Conservation (phyloP, 2,329 filamentous ascomycete species). For the Penicillium sp. region DNA sequence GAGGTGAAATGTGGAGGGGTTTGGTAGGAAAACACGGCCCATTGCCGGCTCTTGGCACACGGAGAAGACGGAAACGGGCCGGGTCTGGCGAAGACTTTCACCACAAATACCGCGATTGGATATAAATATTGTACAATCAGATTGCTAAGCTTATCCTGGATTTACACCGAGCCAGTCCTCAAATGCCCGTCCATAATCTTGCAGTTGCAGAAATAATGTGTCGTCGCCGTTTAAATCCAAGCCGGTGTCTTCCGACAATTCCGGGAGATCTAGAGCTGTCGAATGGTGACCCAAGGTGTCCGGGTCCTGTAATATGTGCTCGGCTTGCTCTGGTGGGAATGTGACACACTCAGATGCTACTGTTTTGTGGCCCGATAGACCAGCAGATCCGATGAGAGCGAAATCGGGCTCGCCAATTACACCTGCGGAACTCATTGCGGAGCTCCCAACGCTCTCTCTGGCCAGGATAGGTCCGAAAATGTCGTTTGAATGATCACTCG, state of each 20-base stretch:
- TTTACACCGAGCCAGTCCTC: constrained; percentile 40
- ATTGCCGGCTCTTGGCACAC: constrained; percentile 21
- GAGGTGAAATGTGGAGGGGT: background rate
- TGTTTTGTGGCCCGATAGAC: constrained; percentile 45
- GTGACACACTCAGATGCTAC: constrained; percentile 40
- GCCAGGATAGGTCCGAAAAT: constrained; percentile 24
- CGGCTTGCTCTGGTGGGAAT: constrained; percentile 39
- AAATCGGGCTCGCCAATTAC: constrained; percentile 36
- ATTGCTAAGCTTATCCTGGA: constrained; percentile 11
- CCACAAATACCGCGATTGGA: background rate
- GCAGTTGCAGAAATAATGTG: constrained; percentile 37
- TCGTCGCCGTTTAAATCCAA: constrained; percentile 23
- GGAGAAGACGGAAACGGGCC: constrained; percentile 23
- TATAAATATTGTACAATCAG: background rate
- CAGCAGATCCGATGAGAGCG: constrained; percentile 43
- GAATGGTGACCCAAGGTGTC: constrained; percentile 10
- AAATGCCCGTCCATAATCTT: constrained; percentile 42
- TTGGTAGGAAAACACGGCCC: constrained; percentile 7
- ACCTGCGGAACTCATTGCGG: constrained; percentile 3
- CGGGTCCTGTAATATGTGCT: constrained; percentile 11
- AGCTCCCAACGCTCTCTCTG: constrained; percentile 17
- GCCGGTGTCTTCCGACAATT: constrained; percentile 5
- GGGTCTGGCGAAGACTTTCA: constrained; percentile 5
- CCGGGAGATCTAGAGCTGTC: constrained; percentile 10
- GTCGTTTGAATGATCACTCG: constrained; percentile 14